Evolutionary conservation across 116 monocot species (phyloP).

Genomic region (Trichopus zeylanicus): DNA sequence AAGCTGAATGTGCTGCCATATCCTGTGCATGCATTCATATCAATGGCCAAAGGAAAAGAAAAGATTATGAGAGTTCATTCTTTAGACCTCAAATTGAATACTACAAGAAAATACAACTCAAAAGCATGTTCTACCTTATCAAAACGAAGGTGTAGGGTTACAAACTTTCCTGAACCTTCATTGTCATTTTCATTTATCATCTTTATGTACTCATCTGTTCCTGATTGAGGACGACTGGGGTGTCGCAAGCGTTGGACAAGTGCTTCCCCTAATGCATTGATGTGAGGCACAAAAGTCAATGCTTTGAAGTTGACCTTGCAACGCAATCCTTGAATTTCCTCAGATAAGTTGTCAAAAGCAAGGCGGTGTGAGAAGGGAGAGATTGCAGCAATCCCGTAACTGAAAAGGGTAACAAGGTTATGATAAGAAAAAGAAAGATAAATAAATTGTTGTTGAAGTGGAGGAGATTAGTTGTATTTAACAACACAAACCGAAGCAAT

Average conservation of each 20-base stretch:
- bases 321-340: conserved; percentile 65
- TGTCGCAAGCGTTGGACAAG: conserved; percentile 59
- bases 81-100: no score
- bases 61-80: no score
- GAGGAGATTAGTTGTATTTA: no score
- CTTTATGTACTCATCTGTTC: conserved; percentile 22
- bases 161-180: conserved; percentile 50
- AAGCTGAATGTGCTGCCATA: conserved; percentile 96
- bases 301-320: conserved; percentile 87
- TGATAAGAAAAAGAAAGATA: neutral
- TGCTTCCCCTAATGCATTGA: conserved; percentile 45
- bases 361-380: conserved; percentile 90
- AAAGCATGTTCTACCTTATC: conserved; percentile 60
- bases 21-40: conserved; percentile 36
- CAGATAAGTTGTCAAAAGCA: conserved; percentile 73
- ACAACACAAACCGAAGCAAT: no score
- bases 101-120: no score
- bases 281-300: conserved; percentile 59
- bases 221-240: conserved; percentile 18
- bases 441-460: neutral
- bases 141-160: conserved; percentile 72
- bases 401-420: conserved; percentile 16
- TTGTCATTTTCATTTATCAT: conserved; percentile 17
- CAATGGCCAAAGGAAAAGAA: no score
- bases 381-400: conserved; percentile 84